Conservation (phyloP, 2,329 filamentous ascomycete genomes). For the Aspergillus sp. region DNA sequence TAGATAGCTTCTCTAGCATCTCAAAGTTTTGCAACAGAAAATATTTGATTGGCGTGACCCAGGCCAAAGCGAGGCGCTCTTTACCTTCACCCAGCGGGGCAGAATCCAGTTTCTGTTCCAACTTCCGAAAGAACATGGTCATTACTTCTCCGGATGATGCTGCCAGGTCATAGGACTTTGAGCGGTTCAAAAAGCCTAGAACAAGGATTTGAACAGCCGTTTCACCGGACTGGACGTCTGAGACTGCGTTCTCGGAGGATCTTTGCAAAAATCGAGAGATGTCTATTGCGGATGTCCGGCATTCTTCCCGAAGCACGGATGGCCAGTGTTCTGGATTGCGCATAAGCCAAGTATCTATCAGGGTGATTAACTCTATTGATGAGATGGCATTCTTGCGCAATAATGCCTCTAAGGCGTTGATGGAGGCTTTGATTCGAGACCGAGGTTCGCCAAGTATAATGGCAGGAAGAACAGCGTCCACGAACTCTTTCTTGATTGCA, state of each 20-base stretch:
- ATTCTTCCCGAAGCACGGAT: slow-evolving; percentile 32
- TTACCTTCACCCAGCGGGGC: slow-evolving; percentile 6
- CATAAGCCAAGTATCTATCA: slow-evolving; percentile 35
- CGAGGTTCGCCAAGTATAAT: slow-evolving; percentile 41
- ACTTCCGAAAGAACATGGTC: slow-evolving; percentile 30
- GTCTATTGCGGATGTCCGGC: slow-evolving; percentile 29
- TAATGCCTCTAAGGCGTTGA: slow-evolving; percentile 38
- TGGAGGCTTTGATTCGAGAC: slow-evolving; percentile 37
- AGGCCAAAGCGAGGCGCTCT: slow-evolving; percentile 26
- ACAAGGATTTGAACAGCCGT: slow-evolving; percentile 32
- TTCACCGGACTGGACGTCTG: slow-evolving; percentile 5
- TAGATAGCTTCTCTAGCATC: slow-evolving; percentile 35
- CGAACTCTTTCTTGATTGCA: slow-evolving; percentile 24
- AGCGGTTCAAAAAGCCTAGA: slow-evolving; percentile 32
- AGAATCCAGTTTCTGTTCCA: slow-evolving; percentile 17
- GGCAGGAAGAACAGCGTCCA: slow-evolving; percentile 32
- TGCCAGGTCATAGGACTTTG: slow-evolving; percentile 30
- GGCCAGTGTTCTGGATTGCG: slow-evolving; percentile 32
- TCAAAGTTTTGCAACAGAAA: slow-evolving; percentile 38
- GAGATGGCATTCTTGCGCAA: slow-evolving; percentile 39
- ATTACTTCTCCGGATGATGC: slow-evolving; percentile 29
- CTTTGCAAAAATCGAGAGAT: slow-evolving; percentile 18
- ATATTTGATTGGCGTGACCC: slow-evolving; percentile 38
- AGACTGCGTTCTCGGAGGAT: slow-evolving; percentile 14
- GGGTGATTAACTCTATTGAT: slow-evolving; percentile 29